phyloP scores from a whole-genome alignment of 805 yeast species.

The Brettanomyces bruxellensis region DNA sequence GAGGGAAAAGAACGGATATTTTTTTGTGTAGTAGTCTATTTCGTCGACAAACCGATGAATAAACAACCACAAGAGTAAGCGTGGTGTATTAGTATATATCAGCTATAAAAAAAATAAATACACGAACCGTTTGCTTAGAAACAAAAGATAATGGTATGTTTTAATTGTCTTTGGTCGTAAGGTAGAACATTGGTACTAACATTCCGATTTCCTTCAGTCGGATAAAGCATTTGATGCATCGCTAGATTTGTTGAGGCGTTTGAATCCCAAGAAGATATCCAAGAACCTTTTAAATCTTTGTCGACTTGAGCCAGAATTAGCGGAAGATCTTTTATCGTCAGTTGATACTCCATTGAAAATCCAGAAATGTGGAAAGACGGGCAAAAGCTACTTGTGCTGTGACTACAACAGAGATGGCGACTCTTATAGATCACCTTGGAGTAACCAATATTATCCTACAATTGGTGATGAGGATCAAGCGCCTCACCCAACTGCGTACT shows the following conservation, averaged over 20 bases:
- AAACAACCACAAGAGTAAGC: no score
- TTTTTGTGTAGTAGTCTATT: no score
- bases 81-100: no score
- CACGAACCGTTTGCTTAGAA: no score
- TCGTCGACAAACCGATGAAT: no score
- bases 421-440: conserved; percentile 86
- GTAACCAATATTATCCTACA: conserved; percentile 58
- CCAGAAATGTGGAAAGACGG: conserved; percentile 39
- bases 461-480: conserved; percentile 50
- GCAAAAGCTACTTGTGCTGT: conserved; percentile 71
- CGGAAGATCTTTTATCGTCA: conserved; percentile 78
- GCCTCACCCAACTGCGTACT: conserved; percentile 57
- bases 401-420: conserved; percentile 96
- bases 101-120: no score
- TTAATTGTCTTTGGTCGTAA: no score
- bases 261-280: conserved; percentile 56
- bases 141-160: no score
- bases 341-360: conserved; percentile 77
- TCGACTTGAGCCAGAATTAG: conserved; percentile 53
- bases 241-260: conserved; percentile 64
- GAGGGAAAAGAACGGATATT: no score
- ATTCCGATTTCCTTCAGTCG: neutral
- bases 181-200: neutral
- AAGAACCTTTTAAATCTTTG: conserved; percentile 38
- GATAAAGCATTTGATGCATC: conserved; percentile 62